phyloP scores from a whole-genome alignment of 441 rosid species.

The Theobroma grandiflorum region DNA sequence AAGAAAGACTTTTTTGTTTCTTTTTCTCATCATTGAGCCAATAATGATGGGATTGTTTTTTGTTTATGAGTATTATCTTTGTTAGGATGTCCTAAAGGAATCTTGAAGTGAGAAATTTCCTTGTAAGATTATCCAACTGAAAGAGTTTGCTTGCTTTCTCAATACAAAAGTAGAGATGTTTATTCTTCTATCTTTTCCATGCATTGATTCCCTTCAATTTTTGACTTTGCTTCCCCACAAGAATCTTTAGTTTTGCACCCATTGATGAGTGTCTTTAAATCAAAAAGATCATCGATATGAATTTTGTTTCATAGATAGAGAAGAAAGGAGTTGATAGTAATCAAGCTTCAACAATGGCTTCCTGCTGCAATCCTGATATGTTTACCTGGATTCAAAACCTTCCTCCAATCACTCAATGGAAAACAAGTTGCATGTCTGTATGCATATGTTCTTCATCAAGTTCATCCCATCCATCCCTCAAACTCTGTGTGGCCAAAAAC shows the following conservation, averaged over 20 bases:
- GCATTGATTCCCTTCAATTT: constrained; percentile 27
- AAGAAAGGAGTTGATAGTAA: background rate
- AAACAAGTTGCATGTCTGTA: constrained; percentile 51
- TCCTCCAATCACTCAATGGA: constrained; percentile 72
- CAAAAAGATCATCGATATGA: background rate
- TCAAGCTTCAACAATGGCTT: constrained; percentile 52
- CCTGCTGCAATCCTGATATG: constrained; percentile 59
- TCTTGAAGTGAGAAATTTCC: background rate
- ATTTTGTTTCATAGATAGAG: background rate
- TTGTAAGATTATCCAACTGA: background rate
- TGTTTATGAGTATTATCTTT: background rate
- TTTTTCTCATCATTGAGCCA: constrained; percentile 1
- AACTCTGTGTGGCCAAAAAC: constrained; percentile 51
- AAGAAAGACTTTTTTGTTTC: background rate
- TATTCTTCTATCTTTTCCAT: background rate
- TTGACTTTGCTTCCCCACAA: constrained; percentile 37
- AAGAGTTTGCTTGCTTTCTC: constrained; percentile 24
- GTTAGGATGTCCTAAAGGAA: background rate
- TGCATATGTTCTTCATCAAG: constrained; percentile 70
- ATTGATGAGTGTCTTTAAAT: constrained; percentile 22
- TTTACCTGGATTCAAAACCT: constrained; percentile 74
- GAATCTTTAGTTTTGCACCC: constrained; percentile 34
- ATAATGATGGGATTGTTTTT: background rate
- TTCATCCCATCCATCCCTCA: constrained; percentile 60
- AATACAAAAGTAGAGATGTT: constrained; percentile 11